Base-by-base conservation (phyloP, 345 rosid species). In the Carallia pectinifolia region DNA sequence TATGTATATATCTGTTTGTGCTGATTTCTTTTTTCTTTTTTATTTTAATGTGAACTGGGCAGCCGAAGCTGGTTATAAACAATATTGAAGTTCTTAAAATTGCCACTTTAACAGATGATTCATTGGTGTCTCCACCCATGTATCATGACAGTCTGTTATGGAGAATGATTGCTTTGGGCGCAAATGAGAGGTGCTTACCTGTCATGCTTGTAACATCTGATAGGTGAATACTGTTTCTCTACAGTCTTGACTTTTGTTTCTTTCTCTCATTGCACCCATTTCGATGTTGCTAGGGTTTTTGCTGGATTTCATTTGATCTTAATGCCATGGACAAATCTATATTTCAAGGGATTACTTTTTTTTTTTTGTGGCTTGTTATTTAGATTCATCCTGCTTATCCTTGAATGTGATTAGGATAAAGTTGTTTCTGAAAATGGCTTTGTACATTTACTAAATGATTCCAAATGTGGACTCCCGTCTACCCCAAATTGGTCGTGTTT, bases 1-100 rank as follows among this genome's bases (percentile, higher is more conserved):
- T 1, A 12, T 44, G 50, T 10, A 44, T 44, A 12, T 3, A 10
- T 44, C 17, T 44, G 50, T 4, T 44, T 44, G 50, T 12, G 50
- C 50, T 27, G 60, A 27, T 27, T 9, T 52, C 12, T 52, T 6
- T 52, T 6, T 56, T n/a, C 27, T 56, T 27, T 9, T 23, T 23
- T 23, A 23, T 23, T 23, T 27, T 56, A 36, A 58, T 48, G 55
- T 62, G 73, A 63, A 67, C 58, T 81, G 81, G 80, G 81, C 98
- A 95, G 99, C 98, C 96, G 29, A 96, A 96, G 88, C 85, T 96
- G 81, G 86, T 96, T 64, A 89, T 96, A 73, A 96, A 95, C 90
- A 90, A 95, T 78, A 81, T 90, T 74, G 97, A 96, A 74, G 84
- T 88, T 74, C 89, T 95, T 64, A 84, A 85, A 80, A 85, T 66